A percentile compares a stretch with the other conserved stretches of the same genome.
Evolutionary conservation across 75 land plant genomes (phyloP).

Genomic region (Larix kaempferi): DNA sequence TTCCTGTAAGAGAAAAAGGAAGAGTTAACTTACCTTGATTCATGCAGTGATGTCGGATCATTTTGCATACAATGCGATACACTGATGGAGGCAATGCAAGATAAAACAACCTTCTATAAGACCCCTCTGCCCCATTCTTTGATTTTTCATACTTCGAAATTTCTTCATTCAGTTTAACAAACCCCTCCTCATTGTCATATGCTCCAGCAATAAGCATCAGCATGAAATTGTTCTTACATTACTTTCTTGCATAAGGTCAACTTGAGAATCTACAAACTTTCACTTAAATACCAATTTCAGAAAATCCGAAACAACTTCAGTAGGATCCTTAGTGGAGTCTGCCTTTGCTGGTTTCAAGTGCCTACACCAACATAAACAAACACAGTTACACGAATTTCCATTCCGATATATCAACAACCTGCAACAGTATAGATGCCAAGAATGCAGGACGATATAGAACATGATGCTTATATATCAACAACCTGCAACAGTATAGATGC

Average conservation of each 20-base stretch:
- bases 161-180: constrained; percentile 51
- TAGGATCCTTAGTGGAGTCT: constrained; percentile 38
- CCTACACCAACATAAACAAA: constrained; percentile 22
- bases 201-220: constrained; percentile 42
- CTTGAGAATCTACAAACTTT: background rate
- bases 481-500: no score
- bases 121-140: constrained; percentile 46
- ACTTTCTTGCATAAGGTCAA: background rate
- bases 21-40: constrained; percentile 47
- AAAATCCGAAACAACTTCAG: constrained; percentile 51
- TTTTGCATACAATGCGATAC: constrained; percentile 82
- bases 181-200: constrained; percentile 80
- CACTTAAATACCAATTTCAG: constrained; percentile 58
- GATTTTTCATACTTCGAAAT: constrained; percentile 54
- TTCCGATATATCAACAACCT: background rate
- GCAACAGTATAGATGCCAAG: background rate
- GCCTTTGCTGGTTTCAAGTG: constrained; percentile 50
- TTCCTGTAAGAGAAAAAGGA: background rate
- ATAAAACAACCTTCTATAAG: constrained; percentile 83
- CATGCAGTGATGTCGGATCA: constrained; percentile 81
- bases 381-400: background rate
- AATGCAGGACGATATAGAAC: background rate
- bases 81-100: constrained; percentile 97
- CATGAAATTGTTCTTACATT: background rate
- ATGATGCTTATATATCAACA: no score